phyloP scores from a whole-genome alignment of 78 protist species.

The Corallochytrium limacisporum region DNA sequence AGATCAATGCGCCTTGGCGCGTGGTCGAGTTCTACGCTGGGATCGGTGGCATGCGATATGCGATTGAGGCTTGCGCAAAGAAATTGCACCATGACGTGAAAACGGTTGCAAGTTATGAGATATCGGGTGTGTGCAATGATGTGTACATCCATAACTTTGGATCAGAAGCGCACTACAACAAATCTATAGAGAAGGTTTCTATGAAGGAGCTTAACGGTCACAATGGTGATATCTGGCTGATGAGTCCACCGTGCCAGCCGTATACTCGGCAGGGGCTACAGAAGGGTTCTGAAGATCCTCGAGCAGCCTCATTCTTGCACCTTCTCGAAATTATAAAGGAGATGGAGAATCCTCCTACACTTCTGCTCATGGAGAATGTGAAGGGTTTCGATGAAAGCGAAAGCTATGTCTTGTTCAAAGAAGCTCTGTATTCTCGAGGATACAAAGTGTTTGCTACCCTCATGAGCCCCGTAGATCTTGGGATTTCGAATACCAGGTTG shows the following conservation, averaged over 20 bases:
- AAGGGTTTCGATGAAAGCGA: slow-evolving; percentile 68
- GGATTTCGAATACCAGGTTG: slow-evolving; percentile 52
- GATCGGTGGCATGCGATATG: slow-evolving; percentile 33
- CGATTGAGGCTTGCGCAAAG: neutral
- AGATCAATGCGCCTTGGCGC: too few species aligned
- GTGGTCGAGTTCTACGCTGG: slow-evolving; percentile 39
- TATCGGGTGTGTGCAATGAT: neutral
- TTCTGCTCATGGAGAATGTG: slow-evolving; percentile 56
- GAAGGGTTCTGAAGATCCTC: slow-evolving; percentile 31
- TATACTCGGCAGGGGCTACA: slow-evolving; percentile 53
- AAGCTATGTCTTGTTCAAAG: neutral
- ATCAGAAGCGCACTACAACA: neutral
- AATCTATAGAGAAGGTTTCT: neutral
- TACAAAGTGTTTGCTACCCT: too few species aligned
- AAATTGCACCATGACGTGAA: neutral
- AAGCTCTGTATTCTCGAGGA: slow-evolving; percentile 12
- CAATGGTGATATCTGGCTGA: slow-evolving; percentile 12
- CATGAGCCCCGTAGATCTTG: neutral
- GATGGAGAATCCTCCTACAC: slow-evolving; percentile 22
- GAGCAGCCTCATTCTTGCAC: slow-evolving; percentile 34
- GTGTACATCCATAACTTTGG: slow-evolving; percentile 18
- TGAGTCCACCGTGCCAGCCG: slow-evolving; percentile 71
- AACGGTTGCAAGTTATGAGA: neutral
- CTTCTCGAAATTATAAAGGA: slow-evolving; percentile 10
- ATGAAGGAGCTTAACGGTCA: neutral